Base-by-base conservation (phyloP, 257 asterid genomes). In the Gentiana dahurica region DNA sequence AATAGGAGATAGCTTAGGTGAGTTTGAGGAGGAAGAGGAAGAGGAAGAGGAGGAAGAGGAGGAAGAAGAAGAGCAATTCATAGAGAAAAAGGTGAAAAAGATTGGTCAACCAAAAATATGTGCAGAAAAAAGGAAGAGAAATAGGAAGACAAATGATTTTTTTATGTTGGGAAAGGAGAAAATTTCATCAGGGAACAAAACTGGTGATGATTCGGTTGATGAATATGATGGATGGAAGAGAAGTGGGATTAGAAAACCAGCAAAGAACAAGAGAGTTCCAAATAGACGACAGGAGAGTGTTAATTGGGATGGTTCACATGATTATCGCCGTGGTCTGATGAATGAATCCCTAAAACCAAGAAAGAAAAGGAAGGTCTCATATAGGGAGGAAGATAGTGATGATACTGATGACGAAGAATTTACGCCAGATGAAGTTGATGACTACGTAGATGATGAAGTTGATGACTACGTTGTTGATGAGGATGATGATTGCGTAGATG, bases 1-100 rank as follows among this genome's bases (percentile, higher is more conserved):
- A 58, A 73, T 85, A 12, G 94, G 76, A 49, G 92, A 71, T 61
- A 79, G 83, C 58, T 66, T 76, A 13, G 80, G 73, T 15, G 77
- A 69, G 67, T 62, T 62, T 53, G 76, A 74, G 49, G 85, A 75
- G 7, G 79, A 70, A 32, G 73, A 68, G 3, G 75, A 68, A 12
- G 65, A 65, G 1, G 24, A 15, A 15, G 24, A 15, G 24, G 71
- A 60, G 49, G 69, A 59, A 33, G 65, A 65, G 1, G 76, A 74
- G 24, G 69, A 73, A 74, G 71, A 60, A 49, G 69, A 59, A 36
- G 62, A 57, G 49, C 71, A 70, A 33, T 44, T 37, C 55, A 44
- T 64, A 2, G 67, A 60, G 45, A 75, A 71, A 75, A 83, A 71
- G 81, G 73, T 62, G 68, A 78, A 75, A 69, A 79, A 71, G 62